Evolutionary conservation across 106 monocot species (phyloP).

Genomic region (Gastrodia elata): DNA sequence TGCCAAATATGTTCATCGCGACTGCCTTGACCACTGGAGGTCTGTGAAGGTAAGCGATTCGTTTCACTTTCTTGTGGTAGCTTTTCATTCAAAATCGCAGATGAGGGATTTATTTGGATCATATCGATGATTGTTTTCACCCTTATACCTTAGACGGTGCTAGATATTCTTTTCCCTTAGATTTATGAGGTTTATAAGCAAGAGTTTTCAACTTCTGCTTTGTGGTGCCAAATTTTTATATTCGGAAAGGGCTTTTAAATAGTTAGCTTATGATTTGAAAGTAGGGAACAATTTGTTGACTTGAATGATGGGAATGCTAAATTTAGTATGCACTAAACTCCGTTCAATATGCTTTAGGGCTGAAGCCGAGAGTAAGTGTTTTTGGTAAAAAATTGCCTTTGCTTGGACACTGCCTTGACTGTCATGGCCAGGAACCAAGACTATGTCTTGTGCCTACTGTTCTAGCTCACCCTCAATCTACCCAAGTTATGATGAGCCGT

Average conservation of each 20-base stretch:
- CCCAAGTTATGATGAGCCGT: no score
- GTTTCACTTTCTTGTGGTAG: neutral
- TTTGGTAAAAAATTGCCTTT: neutral
- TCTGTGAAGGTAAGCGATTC: slow-evolving; percentile 37
- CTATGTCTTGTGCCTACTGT: no score
- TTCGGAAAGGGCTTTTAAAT: no score
- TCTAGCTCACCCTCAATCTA: no score
- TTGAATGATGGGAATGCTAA: neutral
- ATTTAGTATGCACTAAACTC: neutral
- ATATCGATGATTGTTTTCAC: neutral
- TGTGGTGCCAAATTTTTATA: no score
- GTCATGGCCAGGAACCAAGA: no score
- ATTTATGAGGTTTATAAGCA: neutral
- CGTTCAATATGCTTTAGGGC: neutral
- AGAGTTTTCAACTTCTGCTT: no score
- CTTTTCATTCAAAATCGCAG: neutral
- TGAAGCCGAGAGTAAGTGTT: neutral
- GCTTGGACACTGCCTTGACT: no score
- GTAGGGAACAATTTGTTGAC: neutral
- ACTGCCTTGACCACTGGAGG: slow-evolving; percentile 72
- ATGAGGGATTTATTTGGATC: neutral
- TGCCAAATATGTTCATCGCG: slow-evolving; percentile 66
- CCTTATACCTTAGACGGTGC: neutral
- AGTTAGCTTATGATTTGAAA: neutral
- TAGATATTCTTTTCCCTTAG: neutral